Percentiles rank a stretch among this genome's conserved stretches.
These are phyloP conservation scores for Agaricus sinodeliciosus DNA, from an alignment of 768 basidiomycete species.

Conservation along the genomic window DNA sequence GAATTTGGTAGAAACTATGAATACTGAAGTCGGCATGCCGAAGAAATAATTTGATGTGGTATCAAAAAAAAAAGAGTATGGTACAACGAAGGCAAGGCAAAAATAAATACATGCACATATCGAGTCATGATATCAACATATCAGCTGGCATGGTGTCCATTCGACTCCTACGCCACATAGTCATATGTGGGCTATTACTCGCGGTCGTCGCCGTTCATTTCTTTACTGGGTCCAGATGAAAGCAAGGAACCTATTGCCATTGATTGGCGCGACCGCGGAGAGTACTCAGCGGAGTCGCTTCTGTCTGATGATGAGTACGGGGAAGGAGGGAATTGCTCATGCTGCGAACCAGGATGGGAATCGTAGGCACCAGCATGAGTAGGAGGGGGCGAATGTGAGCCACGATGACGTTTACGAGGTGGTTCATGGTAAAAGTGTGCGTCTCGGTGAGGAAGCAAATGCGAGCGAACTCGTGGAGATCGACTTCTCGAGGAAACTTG, in stretches of 20 bases:
- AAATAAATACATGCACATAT: slow-evolving; percentile 8
- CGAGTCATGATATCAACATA: slow-evolving; percentile 2
- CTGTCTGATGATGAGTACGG: slow-evolving; percentile 65
- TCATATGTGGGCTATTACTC: slow-evolving; percentile 18
- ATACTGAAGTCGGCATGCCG: background rate
- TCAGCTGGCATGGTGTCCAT: background rate
- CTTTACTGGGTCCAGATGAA: slow-evolving; percentile 37
- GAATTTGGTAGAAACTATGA: background rate
- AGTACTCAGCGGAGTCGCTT: slow-evolving; percentile 63
- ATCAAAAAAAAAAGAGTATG: slow-evolving; percentile 7
- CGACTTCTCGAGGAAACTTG: slow-evolving; percentile 29
- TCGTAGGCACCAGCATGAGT: slow-evolving; percentile 36
- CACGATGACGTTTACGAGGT: slow-evolving; percentile 58
- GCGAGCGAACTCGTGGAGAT: slow-evolving; percentile 25
- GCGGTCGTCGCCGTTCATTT: slow-evolving; percentile 27
- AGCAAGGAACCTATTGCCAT: slow-evolving; percentile 80
- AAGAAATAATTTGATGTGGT: slow-evolving; percentile 7
- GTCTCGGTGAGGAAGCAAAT: slow-evolving; percentile 29
- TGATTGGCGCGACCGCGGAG: slow-evolving; percentile 62
- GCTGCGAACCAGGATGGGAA: slow-evolving; percentile 23
- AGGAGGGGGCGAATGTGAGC: slow-evolving; percentile 49
- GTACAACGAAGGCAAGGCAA: slow-evolving; percentile 7
- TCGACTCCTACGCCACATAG: background rate
- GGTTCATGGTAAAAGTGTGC: slow-evolving; percentile 26
- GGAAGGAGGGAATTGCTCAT: slow-evolving; percentile 57